phyloP scores from a whole-genome alignment of 352 stramenopile species.

The Globisporangium nunn region DNA sequence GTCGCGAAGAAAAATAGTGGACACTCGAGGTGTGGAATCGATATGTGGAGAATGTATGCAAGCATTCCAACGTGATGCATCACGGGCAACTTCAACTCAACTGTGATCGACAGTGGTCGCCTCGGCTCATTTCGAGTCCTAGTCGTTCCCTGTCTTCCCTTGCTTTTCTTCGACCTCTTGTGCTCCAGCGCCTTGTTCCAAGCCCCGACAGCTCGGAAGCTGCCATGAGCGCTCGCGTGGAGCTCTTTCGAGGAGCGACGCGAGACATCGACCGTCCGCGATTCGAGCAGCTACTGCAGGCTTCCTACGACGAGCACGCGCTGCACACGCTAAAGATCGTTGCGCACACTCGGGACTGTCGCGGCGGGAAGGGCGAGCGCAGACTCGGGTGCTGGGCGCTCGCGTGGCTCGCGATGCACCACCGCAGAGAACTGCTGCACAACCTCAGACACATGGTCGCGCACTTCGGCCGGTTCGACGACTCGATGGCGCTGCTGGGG shows the following conservation, averaged over 20 bases:
- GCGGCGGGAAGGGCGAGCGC: slow-evolving; percentile 41
- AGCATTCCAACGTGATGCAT: no score
- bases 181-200: background rate
- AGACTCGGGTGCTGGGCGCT: slow-evolving; percentile 23
- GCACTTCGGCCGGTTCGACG: slow-evolving; percentile 43
- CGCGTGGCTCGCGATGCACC: slow-evolving; percentile 22
- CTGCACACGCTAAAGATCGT: slow-evolving; percentile 49
- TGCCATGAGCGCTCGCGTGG: background rate
- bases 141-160: background rate
- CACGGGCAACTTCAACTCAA: no score
- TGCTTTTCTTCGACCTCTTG: no score
- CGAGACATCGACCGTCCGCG: slow-evolving; percentile 18
- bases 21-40: no score
- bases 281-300: slow-evolving; percentile 21
- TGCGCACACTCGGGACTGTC: slow-evolving; percentile 39
- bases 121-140: no score
- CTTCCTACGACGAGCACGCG: slow-evolving; percentile 33
- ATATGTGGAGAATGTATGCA: no score
- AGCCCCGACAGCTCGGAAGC: no score
- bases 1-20: no score
- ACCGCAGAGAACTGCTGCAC: slow-evolving; percentile 25
- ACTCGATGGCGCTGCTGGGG: slow-evolving; percentile 28
- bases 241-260: slow-evolving; percentile 21
- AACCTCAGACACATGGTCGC: slow-evolving; percentile 35
- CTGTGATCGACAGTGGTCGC: no score